These are phyloP conservation scores for Malus fusca DNA, from an alignment of 306 rosid species.

Conservation along the genomic window DNA sequence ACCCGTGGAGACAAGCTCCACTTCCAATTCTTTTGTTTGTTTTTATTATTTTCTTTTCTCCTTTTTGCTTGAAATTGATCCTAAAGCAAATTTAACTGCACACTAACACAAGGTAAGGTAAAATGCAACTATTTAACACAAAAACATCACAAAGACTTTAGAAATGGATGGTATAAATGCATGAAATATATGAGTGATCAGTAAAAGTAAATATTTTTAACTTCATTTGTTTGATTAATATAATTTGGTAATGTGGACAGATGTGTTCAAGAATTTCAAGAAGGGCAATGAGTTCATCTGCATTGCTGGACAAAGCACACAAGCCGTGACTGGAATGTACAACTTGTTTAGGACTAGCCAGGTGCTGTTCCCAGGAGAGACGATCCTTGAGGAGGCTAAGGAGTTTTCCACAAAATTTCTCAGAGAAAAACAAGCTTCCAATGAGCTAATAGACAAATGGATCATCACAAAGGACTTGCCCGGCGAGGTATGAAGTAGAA, in stretches of 20 bases:
- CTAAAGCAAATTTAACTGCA: no score
- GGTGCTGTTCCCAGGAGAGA: constrained; percentile 59
- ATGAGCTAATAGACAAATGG: constrained; percentile 81
- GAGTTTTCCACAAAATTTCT: constrained; percentile 50
- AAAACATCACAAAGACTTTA: no score
- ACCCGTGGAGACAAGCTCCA: no score
- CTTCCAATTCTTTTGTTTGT: no score
- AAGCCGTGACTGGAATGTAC: constrained; percentile 80
- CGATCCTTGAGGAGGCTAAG: constrained; percentile 59
- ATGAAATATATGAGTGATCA: no score
- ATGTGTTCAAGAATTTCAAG: constrained; percentile 70
- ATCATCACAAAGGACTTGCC: constrained; percentile 68
- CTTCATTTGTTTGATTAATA: background rate
- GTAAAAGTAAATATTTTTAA: no score
- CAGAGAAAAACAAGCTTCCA: constrained; percentile 41
- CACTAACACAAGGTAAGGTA: no score
- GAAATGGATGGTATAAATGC: no score
- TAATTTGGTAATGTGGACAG: constrained; percentile 18
- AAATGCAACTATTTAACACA: no score
- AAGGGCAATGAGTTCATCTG: constrained; percentile 68
- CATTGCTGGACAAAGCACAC: constrained; percentile 60
- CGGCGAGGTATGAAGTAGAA: constrained; percentile 46
- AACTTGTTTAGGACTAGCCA: constrained; percentile 63
- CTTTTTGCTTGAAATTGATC: no score
- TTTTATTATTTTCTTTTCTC: no score